These are phyloP conservation scores for Ogataea henricii DNA, from an alignment of 805 yeast genomes.

Conservation along the genomic window DNA sequence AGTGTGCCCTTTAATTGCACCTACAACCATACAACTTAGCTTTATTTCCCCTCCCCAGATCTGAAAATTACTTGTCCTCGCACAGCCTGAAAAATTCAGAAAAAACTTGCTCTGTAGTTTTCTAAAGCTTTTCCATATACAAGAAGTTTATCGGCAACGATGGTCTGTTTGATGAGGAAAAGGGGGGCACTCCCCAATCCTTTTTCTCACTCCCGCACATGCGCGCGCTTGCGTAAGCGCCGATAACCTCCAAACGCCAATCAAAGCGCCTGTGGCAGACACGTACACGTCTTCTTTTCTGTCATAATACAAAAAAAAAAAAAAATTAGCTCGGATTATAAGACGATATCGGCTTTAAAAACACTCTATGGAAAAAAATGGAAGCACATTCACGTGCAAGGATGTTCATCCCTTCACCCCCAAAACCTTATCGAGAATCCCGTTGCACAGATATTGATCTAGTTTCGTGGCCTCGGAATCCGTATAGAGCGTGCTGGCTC, in stretches of 20 bases:
- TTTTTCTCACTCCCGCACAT: too few relatives aligned
- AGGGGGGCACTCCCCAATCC: too few relatives aligned
- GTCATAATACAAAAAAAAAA: background rate
- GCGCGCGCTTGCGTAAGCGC: too few relatives aligned
- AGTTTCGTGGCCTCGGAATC: slow-evolving; percentile 19
- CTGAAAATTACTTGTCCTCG: background rate
- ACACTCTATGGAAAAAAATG: background rate
- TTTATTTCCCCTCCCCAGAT: background rate
- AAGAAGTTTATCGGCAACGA: background rate
- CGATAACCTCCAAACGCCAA: background rate
- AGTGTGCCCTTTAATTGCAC: too few relatives aligned
- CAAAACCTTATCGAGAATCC: slow-evolving; percentile 19
- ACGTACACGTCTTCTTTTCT: background rate
- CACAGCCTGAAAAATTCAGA: slow-evolving; percentile 2
- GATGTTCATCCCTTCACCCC: slow-evolving; percentile 2
- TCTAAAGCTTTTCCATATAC: background rate
- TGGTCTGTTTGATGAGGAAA: background rate
- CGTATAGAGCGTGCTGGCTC: slow-evolving; percentile 11
- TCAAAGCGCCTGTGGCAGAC: too few relatives aligned
- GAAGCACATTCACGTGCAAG: slow-evolving; percentile 1
- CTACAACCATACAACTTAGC: background rate
- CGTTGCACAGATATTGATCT: slow-evolving; percentile 15
- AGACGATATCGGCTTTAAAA: slow-evolving; percentile 8
- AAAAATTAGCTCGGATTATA: background rate
- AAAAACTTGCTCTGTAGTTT: background rate